Percentiles rank a stretch among this genome's conserved stretches.
Evolutionary conservation across 1,284 basidiomycete species (phyloP).

Genomic region (Filobasidium uniguttulatum): DNA sequence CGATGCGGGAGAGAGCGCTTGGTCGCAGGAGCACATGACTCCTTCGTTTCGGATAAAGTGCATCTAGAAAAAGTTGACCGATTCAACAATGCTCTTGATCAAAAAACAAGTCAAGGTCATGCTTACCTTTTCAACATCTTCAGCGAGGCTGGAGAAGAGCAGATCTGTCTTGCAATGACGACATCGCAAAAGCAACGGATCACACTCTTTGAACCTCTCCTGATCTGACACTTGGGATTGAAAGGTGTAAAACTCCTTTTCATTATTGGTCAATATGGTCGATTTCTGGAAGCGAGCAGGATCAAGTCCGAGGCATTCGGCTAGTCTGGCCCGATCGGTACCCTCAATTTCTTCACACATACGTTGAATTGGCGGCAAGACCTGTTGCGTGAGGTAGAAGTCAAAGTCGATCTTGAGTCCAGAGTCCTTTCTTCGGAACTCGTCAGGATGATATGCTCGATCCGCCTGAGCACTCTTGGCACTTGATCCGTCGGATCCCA

Average conservation of each 20-base stretch:
- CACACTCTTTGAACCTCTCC: slow-evolving; percentile 67
- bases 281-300: slow-evolving; percentile 55
- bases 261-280: slow-evolving; percentile 43
- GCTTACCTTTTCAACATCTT: neutral
- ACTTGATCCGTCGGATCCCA: slow-evolving; percentile 57
- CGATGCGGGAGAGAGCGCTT: slow-evolving; percentile 46
- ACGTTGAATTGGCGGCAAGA: slow-evolving; percentile 87
- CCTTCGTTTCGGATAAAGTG: slow-evolving; percentile 33
- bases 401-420: slow-evolving; percentile 73
- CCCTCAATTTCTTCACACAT: slow-evolving; percentile 94
- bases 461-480: slow-evolving; percentile 75
- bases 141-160: neutral
- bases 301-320: slow-evolving; percentile 83
- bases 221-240: slow-evolving; percentile 82
- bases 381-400: slow-evolving; percentile 79
- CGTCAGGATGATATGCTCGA: slow-evolving; percentile 84
- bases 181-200: slow-evolving; percentile 59
- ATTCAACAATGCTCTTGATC: neutral
- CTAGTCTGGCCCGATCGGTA: slow-evolving; percentile 77
- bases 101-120: neutral
- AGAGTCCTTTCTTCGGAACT: slow-evolving; percentile 56
- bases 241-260: slow-evolving; percentile 61
- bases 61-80: slow-evolving; percentile 8
- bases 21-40: slow-evolving; percentile 50
- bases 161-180: slow-evolving; percentile 42